Conservation (phyloP, 148 eudicot genomes). For the Dianthus caryophyllus region DNA sequence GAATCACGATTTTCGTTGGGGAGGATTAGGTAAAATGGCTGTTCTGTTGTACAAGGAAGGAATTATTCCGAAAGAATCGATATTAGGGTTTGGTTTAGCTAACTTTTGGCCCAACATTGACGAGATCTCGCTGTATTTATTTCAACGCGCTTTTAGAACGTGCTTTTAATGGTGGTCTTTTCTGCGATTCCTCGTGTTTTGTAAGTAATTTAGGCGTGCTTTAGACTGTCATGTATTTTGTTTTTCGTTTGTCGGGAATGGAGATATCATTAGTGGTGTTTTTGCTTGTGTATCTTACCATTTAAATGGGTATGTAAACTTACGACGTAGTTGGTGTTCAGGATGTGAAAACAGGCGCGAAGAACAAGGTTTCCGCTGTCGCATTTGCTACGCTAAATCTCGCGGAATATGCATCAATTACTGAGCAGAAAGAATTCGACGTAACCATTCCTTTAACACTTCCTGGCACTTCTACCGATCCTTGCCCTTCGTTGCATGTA, state of each 20-base stretch:
- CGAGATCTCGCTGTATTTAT: slow-evolving; percentile 7
- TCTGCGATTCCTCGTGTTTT: not conserved
- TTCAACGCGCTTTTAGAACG: not conserved
- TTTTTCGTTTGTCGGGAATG: too few relatives aligned
- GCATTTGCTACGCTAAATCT: slow-evolving; percentile 67
- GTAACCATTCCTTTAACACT: slow-evolving; percentile 53
- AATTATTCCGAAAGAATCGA: slow-evolving; percentile 9
- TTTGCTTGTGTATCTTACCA: not conserved
- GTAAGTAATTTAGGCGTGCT: not conserved
- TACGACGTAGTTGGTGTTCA: slow-evolving; percentile 22
- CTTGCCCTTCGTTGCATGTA: slow-evolving; percentile 51
- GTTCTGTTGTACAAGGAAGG: slow-evolving; percentile 16
- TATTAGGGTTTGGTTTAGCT: too few relatives aligned
- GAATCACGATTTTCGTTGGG: not conserved
- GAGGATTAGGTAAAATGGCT: not conserved
- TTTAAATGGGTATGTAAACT: slow-evolving; percentile 6
- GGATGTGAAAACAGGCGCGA: slow-evolving; percentile 55
- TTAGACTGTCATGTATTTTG: not conserved
- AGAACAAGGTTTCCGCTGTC: slow-evolving; percentile 49
- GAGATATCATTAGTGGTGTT: too few relatives aligned
- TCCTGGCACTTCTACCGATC: slow-evolving; percentile 41
- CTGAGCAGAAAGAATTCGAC: slow-evolving; percentile 57
- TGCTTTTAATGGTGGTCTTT: not conserved
- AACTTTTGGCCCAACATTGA: slow-evolving; percentile 11
- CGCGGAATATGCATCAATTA: slow-evolving; percentile 73